These are phyloP conservation scores for Mediolabrus comicus DNA, from an alignment of 108 stramenopile genomes.

Conservation along the genomic window DNA sequence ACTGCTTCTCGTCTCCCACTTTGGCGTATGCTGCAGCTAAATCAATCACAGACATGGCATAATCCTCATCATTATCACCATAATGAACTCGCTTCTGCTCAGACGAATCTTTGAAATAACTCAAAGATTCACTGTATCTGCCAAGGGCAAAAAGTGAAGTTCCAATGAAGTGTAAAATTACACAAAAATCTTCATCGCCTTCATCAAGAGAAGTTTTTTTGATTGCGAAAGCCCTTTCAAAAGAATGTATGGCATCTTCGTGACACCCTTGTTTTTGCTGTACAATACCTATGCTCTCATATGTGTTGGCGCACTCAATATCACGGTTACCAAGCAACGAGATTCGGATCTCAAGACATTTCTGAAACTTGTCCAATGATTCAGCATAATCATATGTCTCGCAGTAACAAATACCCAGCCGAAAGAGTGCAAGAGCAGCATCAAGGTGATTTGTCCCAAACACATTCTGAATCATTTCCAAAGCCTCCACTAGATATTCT, in stretches of 20 bases:
- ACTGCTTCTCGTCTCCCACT: constrained; percentile 27
- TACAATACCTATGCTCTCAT: constrained; percentile 54
- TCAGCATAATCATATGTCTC: constrained; percentile 29
- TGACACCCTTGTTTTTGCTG: constrained; percentile 44
- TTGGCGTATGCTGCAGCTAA: constrained; percentile 44
- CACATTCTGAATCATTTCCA: constrained; percentile 13
- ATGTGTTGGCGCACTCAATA: constrained; percentile 39
- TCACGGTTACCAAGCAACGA: constrained; percentile 32
- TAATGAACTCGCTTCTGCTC: constrained; percentile 21
- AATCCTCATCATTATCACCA: constrained; percentile 32
- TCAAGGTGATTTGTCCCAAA: constrained; percentile 40
- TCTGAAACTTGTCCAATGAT: constrained; percentile 36
- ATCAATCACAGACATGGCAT: constrained; percentile 42
- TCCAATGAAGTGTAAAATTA: constrained; percentile 46
- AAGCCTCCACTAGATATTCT: constrained; percentile 18
- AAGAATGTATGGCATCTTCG: constrained; percentile 35
- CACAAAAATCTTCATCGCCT: constrained; percentile 35
- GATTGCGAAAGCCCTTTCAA: constrained; percentile 48
- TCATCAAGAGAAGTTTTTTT: constrained; percentile 36
- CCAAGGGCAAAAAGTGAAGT: constrained; percentile 34
- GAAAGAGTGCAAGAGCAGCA: constrained; percentile 40
- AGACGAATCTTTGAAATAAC: constrained; percentile 34
- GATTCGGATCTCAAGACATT: constrained; percentile 31
- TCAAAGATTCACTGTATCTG: constrained; percentile 24
- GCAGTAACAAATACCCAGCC: constrained; percentile 40